Conservation (phyloP, 1,284 basidiomycete species). For the Rhodotorula sp. region DNA sequence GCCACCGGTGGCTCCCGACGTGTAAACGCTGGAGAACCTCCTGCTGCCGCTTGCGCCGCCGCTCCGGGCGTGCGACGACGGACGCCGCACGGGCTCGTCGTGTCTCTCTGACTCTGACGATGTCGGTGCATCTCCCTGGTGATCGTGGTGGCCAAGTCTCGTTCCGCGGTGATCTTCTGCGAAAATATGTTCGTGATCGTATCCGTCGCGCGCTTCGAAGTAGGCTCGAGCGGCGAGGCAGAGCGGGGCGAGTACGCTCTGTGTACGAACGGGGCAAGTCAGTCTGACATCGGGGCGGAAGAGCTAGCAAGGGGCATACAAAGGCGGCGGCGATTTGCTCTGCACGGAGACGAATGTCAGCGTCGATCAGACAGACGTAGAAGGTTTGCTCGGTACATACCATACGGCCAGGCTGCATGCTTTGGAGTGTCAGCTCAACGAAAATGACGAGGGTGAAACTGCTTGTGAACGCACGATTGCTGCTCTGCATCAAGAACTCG, state of each 20-base stretch:
- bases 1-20: too few relatives aligned
- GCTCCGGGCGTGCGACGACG: too few relatives aligned
- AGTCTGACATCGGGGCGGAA: neutral
- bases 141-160: too few relatives aligned
- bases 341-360: neutral
- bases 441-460: too few relatives aligned
- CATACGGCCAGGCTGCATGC: constrained; percentile 1
- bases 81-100: too few relatives aligned
- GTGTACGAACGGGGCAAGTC: neutral
- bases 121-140: too few relatives aligned
- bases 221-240: neutral
- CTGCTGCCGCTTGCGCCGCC: too few relatives aligned
- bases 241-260: constrained; percentile 1
- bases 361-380: too few relatives aligned
- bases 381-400: too few relatives aligned
- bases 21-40: too few relatives aligned
- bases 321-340: constrained; percentile 12
- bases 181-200: neutral
- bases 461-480: neutral
- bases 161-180: neutral
- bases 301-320: neutral
- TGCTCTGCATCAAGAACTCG: constrained; percentile 11
- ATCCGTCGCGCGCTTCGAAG: neutral
- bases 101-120: too few relatives aligned
- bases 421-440: neutral